Percentiles rank a stretch among this genome's conserved stretches.
Evolutionary conservation across 108 stramenopile species (phyloP).

Genomic region (Nitzschia inconspicua): DNA sequence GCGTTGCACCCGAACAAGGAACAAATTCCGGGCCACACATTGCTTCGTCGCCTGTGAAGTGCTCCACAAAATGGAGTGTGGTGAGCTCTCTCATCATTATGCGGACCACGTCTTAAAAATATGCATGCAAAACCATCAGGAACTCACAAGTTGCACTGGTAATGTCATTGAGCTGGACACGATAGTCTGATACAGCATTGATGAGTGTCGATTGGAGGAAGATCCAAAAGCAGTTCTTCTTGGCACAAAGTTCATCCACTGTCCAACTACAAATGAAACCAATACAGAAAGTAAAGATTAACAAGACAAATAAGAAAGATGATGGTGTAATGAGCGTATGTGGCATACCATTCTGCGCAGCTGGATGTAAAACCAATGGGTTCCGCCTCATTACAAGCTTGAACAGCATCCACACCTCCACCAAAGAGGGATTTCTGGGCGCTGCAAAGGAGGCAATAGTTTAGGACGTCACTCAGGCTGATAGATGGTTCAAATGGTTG

Average conservation of each 20-base stretch:
- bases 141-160: too few relatives aligned
- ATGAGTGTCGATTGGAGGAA: conserved; percentile 44
- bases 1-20: conserved; percentile 35
- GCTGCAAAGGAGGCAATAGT: too few relatives aligned
- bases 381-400: conserved; percentile 19
- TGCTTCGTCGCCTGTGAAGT: conserved; percentile 34
- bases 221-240: conserved; percentile 40
- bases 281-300: too few relatives aligned
- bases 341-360: conserved; percentile 39
- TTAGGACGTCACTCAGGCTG: too few relatives aligned
- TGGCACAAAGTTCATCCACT: conserved; percentile 46
- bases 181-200: conserved; percentile 38
- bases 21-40: conserved; percentile 47
- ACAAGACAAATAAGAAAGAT: too few relatives aligned
- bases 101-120: too few relatives aligned
- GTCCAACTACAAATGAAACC: too few relatives aligned
- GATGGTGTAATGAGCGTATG: too few relatives aligned
- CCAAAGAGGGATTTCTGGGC: conserved; percentile 34
- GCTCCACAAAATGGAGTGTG: too few relatives aligned
- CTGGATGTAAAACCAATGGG: conserved; percentile 34
- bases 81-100: too few relatives aligned
- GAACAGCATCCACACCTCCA: conserved; percentile 31
- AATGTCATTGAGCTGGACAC: conserved; percentile 34
- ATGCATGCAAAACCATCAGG: too few relatives aligned
- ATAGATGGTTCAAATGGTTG: too few relatives aligned